Evolutionary conservation across 352 stramenopile species (phyloP).

Genomic region (Halophytophthora batemanensis): DNA sequence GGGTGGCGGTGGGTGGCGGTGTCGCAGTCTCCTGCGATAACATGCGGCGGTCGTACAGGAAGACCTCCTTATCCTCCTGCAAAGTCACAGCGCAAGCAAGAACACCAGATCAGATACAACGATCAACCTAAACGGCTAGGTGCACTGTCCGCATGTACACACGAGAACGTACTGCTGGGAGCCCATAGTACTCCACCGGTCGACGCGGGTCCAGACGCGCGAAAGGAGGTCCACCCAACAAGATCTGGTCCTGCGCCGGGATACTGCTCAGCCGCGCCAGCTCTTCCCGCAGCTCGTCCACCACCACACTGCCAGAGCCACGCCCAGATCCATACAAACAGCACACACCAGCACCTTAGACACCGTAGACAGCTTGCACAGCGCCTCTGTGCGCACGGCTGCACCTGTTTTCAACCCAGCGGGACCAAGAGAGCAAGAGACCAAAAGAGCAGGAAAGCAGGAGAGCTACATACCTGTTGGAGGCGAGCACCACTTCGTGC

Average conservation of each 20-base stretch:
- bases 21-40: conserved; percentile 60
- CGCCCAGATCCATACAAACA: conserved; percentile 2
- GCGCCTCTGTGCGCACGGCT: background rate
- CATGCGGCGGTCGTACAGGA: conserved; percentile 81
- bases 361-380: too few relatives aligned
- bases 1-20: conserved; percentile 20
- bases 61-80: conserved; percentile 64
- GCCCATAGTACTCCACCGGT: conserved; percentile 60
- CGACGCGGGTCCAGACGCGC: conserved; percentile 69
- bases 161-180: conserved; percentile 37
- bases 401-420: background rate
- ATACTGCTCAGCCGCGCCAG: conserved; percentile 57
- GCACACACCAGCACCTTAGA: conserved; percentile 7
- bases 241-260: conserved; percentile 68
- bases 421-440: too few relatives aligned
- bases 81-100: conserved; percentile 1
- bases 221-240: conserved; percentile 76
- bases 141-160: background rate
- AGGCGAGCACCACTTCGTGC: conserved; percentile 34
- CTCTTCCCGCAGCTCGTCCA: conserved; percentile 69
- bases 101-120: too few relatives aligned
- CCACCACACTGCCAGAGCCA: conserved; percentile 36
- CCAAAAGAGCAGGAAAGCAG: background rate
- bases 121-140: background rate
- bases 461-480: conserved; percentile 41